Evolutionary conservation across 2,329 filamentous ascomycete genomes (phyloP).

Genomic region (Colletotrichum eremochloae): DNA sequence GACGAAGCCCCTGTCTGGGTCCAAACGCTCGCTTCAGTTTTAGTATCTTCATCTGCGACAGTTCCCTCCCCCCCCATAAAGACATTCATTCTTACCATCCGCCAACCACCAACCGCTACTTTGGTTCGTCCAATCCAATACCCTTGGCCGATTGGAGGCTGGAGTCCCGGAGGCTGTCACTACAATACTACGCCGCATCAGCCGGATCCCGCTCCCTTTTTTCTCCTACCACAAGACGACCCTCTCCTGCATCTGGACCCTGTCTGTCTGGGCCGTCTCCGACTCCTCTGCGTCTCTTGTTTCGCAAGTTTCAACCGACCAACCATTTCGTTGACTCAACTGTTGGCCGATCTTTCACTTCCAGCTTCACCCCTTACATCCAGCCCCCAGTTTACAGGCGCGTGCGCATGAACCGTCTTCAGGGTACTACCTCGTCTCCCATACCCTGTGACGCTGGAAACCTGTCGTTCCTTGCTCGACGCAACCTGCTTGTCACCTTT

Average conservation of each 20-base stretch:
- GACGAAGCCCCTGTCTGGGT: constrained; percentile 35
- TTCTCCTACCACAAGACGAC: constrained; percentile 24
- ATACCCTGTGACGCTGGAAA: constrained; percentile 33
- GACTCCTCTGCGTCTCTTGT: constrained; percentile 32
- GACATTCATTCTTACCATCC: constrained; percentile 12
- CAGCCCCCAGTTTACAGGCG: constrained; percentile 35
- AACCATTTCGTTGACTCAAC: constrained; percentile 27
- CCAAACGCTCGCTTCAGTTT: constrained; percentile 43
- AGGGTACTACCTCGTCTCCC: constrained; percentile 36
- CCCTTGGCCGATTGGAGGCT: constrained; percentile 10
- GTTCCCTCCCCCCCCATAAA: constrained; percentile 24
- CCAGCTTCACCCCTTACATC: constrained; percentile 38
- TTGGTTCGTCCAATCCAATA: constrained; percentile 16
- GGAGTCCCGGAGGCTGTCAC: constrained; percentile 19
- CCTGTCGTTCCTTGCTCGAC: constrained; percentile 26
- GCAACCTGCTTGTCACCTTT: constrained; percentile 27
- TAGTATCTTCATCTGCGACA: constrained; percentile 42
- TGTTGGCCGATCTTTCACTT: constrained; percentile 32
- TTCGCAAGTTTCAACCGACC: constrained; percentile 30
- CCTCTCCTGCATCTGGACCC: constrained; percentile 27
- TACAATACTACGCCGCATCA: constrained; percentile 27
- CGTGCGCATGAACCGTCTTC: constrained; percentile 38
- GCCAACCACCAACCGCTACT: constrained; percentile 22
- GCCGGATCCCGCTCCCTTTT: constrained; percentile 31
- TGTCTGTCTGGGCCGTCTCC: constrained; percentile 31